Evolutionary conservation across 805 yeast species (phyloP).

Genomic region (Candida andamanensis): DNA sequence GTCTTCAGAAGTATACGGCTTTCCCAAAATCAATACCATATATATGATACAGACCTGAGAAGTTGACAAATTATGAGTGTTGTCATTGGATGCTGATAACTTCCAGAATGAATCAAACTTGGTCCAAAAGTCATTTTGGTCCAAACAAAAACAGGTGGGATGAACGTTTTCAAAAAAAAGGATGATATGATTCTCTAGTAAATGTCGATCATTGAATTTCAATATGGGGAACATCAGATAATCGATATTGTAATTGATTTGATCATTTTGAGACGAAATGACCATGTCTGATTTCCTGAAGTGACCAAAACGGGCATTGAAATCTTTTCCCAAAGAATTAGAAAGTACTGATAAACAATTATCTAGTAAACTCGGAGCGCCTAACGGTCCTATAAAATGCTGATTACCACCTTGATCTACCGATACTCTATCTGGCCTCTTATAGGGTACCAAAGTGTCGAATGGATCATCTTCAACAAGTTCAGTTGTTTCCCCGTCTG

Average conservation of each 20-base stretch:
- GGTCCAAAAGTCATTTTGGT: constrained; percentile 2
- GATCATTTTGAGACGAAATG: constrained; percentile 5
- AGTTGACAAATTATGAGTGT: constrained; percentile 1
- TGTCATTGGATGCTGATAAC: constrained; percentile 1
- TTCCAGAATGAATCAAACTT: constrained; percentile 2
- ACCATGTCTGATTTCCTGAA: not conserved
- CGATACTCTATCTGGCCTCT: constrained; percentile 8
- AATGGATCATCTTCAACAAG: too few species aligned
- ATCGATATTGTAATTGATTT: constrained; percentile 3
- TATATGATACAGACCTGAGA: constrained; percentile 38
- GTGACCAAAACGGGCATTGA: not conserved
- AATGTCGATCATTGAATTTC: constrained; percentile 2
- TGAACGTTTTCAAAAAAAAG: constrained; percentile 9
- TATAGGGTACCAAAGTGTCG: too few species aligned
- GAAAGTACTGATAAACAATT: constrained; percentile 6
- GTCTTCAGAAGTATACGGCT: constrained; percentile 33
- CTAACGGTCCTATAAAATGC: constrained; percentile 15
- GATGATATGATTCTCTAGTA: constrained; percentile 9
- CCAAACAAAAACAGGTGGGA: constrained; percentile 6
- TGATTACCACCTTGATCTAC: constrained; percentile 12
- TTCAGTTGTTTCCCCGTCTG: not conserved
- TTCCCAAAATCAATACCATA: constrained; percentile 21
- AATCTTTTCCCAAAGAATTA: constrained; percentile 1
- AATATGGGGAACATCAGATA: constrained; percentile 5
- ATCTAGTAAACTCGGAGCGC: constrained; percentile 10